Evolutionary conservation across 768 basidiomycete species (phyloP).

Genomic region (Lentinula sp.): DNA sequence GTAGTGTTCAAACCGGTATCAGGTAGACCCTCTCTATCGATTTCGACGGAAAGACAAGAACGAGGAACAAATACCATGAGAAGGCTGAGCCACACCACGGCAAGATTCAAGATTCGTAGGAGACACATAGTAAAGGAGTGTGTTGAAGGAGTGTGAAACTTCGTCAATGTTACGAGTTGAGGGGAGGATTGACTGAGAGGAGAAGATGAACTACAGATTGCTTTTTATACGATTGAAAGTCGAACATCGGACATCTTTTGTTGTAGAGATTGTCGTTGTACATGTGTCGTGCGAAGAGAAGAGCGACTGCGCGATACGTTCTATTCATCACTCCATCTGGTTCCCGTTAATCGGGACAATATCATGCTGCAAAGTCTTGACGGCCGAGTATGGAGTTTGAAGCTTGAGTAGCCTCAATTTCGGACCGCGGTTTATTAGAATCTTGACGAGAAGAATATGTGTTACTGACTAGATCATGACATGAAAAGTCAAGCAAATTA

Average conservation of each 20-base stretch:
- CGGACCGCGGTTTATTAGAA: too few relatives aligned
- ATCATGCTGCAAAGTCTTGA: too few relatives aligned
- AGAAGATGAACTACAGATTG: background rate
- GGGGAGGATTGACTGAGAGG: background rate
- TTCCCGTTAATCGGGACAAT: too few relatives aligned
- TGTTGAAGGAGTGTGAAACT: background rate
- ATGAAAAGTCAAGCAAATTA: too few relatives aligned
- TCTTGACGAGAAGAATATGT: too few relatives aligned
- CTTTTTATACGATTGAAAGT: background rate
- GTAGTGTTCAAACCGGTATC: constrained; percentile 20
- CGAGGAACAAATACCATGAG: background rate
- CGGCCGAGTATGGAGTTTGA: background rate
- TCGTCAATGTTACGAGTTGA: background rate
- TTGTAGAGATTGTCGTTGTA: background rate
- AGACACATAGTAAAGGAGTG: background rate
- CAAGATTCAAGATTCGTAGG: background rate
- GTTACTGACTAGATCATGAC: too few relatives aligned
- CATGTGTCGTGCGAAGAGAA: background rate
- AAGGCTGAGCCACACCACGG: background rate
- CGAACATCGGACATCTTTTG: background rate
- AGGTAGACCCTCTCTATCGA: constrained; percentile 22
- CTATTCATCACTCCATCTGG: background rate
- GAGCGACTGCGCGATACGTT: background rate
- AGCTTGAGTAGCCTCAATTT: background rate
- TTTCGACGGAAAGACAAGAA: constrained; percentile 7